Evolutionary conservation across 2,329 filamentous ascomycete genomes (phyloP), one percentile per base, ranked within the genome.

Genomic region (Phialophora expanda): DNA sequence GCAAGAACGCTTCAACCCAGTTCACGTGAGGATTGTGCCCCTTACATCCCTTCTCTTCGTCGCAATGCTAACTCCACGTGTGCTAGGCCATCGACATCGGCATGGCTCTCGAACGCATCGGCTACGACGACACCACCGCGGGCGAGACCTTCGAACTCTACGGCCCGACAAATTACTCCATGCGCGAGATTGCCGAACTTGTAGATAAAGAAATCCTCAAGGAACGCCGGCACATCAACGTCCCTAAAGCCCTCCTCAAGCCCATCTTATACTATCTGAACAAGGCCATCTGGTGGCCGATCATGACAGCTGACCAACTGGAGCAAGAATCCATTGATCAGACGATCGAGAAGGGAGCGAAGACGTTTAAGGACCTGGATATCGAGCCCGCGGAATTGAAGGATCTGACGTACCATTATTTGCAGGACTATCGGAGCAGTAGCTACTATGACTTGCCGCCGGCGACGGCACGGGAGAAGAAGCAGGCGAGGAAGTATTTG

Each of bases 281-380:
- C 85, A 89, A 88, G 76, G 80, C 85, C 56, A 82, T 98, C 22
- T 99, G 93, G 93, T 99, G 92, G 92, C 90, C 89, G 53, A 88
- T 90, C 55, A 83, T 90, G 68, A 65, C 67, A 3, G 93, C 91
- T 38, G 93, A 98, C 75, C 88, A 96, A 78, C 85, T 99, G 12
- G 93, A 97, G 83, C 86, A 90, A 69, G 93, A 99, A 79, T 96
- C 94, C 79, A 87, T 96, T 74, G 91, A 99, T 79, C 95, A 99
- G 79, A 83, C 87, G 73, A 96, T 99, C 75, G 95, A 99, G 78
- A 88, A 88, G 66, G 87, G 84, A 38, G 95, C 95, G 71, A 98
- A 97, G 86, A 98, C 95, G 1, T 96, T 98, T 82, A 91, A 91
- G 80, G 93, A 98, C 76, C 85, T 99, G 55, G 91, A 87, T 67